Percentiles rank a stretch among this genome's conserved stretches.
Evolutionary conservation across 495 filamentous ascomycete species (phyloP).

Genomic region (Penicillium simplicissimum): DNA sequence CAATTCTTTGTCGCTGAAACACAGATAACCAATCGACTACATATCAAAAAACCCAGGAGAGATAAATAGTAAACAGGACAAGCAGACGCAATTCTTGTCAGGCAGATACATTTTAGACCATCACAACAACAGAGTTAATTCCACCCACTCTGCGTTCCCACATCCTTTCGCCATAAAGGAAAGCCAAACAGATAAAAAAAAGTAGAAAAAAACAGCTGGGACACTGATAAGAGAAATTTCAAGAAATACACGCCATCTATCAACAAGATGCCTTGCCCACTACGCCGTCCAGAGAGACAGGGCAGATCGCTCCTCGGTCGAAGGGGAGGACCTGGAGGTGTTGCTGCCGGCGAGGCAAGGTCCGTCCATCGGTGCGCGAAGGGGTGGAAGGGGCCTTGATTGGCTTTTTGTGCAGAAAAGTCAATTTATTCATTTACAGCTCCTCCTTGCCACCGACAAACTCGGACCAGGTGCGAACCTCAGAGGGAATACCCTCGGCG

Average conservation of each 20-base stretch:
- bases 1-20: conserved; percentile 37
- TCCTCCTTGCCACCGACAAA: conserved; percentile 92
- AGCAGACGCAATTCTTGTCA: conserved; percentile 21
- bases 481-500: conserved; percentile 75
- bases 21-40: conserved; percentile 28
- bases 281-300: conserved; percentile 25
- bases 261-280: conserved; percentile 34
- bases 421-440: conserved; percentile 56
- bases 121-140: conserved; percentile 7
- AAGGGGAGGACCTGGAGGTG: neutral
- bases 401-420: conserved; percentile 23
- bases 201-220: conserved; percentile 11
- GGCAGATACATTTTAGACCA: conserved; percentile 20
- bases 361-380: conserved; percentile 7
- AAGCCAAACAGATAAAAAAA: conserved; percentile 19
- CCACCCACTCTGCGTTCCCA: conserved; percentile 16
- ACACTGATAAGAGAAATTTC: neutral
- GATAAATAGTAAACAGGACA: conserved; percentile 11
- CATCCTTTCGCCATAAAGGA: conserved; percentile 22
- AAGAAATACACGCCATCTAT: conserved; percentile 37
- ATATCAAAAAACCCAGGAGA: conserved; percentile 16
- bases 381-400: conserved; percentile 20
- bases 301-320: neutral
- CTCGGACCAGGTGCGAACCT: conserved; percentile 92
- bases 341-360: conserved; percentile 2